These are phyloP conservation scores for Apiotrichum porosum DNA, from an alignment of 1,284 basidiomycete genomes.

Conservation along the genomic window DNA sequence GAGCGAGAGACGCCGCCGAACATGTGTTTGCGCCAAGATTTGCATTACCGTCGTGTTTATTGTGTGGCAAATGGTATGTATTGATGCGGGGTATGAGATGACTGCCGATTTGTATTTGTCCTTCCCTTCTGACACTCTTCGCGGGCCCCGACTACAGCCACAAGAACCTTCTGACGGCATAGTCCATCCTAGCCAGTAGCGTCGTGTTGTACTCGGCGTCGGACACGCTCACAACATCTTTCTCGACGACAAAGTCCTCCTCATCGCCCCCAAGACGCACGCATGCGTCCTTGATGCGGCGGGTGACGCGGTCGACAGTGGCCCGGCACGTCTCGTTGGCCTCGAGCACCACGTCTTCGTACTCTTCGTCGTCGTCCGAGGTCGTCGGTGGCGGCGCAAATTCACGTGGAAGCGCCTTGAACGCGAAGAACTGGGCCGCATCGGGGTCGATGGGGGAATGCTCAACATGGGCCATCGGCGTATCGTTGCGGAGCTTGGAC, in stretches of 20 bases:
- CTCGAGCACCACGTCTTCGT: conserved; percentile 52
- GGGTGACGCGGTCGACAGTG: conserved; percentile 68
- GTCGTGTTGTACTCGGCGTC: conserved; percentile 78
- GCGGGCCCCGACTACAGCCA: conserved; percentile 64
- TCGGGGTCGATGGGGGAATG: conserved; percentile 21
- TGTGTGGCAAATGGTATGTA: no score
- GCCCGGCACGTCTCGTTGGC: conserved; percentile 68
- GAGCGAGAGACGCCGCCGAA: no score
- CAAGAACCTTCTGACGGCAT: conserved; percentile 76
- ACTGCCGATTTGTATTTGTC: no score
- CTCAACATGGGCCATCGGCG: conserved; percentile 9
- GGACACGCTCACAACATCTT: conserved; percentile 68
- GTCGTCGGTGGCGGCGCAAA: conserved; percentile 14
- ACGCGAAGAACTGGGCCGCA: conserved; percentile 46
- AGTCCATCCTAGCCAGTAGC: conserved; percentile 82
- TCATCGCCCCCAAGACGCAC: conserved; percentile 54
- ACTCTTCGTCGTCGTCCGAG: conserved; percentile 24
- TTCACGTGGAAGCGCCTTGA: conserved; percentile 51
- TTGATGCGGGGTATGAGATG: no score
- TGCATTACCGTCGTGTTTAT: no score
- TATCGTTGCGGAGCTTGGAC: background rate
- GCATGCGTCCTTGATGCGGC: conserved; percentile 64
- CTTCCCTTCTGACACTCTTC: no score
- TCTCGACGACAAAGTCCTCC: conserved; percentile 56
- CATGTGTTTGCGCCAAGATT: no score